Percentiles rank a stretch among this genome's conserved stretches.
Conservation (phyloP, 2,329 filamentous ascomycete species). For the Aureobasidium mangrovei region DNA sequence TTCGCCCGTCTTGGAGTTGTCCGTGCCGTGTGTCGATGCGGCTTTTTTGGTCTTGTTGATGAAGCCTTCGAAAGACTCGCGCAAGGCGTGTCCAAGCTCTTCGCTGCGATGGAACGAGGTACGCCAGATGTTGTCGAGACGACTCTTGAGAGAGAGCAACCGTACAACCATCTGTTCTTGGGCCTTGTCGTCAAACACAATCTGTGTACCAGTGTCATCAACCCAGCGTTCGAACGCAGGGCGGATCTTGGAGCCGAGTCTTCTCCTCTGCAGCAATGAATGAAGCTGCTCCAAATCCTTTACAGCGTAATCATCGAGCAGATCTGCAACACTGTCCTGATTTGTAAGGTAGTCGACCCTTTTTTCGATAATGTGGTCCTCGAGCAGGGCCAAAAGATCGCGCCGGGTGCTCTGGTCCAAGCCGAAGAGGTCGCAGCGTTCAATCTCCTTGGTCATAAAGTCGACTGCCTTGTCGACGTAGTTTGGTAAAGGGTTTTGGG, state of each 20-base stretch:
- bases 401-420: conserved; percentile 77
- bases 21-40: conserved; percentile 62
- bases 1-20: conserved; percentile 90
- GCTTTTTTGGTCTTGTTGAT: conserved; percentile 81
- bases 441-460: conserved; percentile 63
- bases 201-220: conserved; percentile 59
- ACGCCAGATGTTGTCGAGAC: conserved; percentile 67
- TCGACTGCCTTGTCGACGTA: conserved; percentile 65
- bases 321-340: conserved; percentile 53
- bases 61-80: conserved; percentile 79
- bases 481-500: conserved; percentile 54
- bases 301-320: conserved; percentile 63
- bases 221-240: conserved; percentile 74
- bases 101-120: conserved; percentile 70
- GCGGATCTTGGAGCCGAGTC: conserved; percentile 61
- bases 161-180: conserved; percentile 80
- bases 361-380: conserved; percentile 60
- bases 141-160: conserved; percentile 69
- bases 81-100: conserved; percentile 65
- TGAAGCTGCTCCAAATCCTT: conserved; percentile 69
- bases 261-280: conserved; percentile 61
- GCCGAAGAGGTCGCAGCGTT: conserved; percentile 69
- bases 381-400: conserved; percentile 63
- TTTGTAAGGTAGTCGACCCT: conserved; percentile 45
- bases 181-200: conserved; percentile 71